Evolutionary conservation across 345 rosid genomes (phyloP).

Genomic region (Toxicodendron radicans): DNA sequence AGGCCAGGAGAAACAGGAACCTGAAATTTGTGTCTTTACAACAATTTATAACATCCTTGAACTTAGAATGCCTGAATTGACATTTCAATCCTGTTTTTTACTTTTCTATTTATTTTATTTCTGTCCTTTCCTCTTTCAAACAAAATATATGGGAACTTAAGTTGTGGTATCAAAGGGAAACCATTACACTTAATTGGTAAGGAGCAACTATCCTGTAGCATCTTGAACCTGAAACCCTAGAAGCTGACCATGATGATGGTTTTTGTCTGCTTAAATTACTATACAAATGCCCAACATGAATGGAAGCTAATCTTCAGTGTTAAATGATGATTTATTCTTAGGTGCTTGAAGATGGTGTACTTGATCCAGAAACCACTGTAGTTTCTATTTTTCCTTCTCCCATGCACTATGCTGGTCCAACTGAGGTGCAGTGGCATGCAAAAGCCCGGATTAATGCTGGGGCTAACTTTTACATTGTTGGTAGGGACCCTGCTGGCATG

Average conservation of each 20-base stretch:
- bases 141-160: neutral
- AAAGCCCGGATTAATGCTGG: conserved; percentile 98
- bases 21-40: neutral
- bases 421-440: conserved; percentile 99
- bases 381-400: conserved; percentile 99
- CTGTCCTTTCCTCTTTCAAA: too few relatives aligned
- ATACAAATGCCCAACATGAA: neutral
- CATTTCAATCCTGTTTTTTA: too few relatives aligned
- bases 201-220: neutral
- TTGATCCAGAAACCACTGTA: conserved; percentile 97
- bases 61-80: too few relatives aligned
- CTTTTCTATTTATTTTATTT: neutral
- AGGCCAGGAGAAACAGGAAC: neutral
- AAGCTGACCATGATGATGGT: neutral
- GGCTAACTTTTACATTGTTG: conserved; percentile 98
- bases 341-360: conserved; percentile 98
- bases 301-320: neutral
- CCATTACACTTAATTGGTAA: neutral
- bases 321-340: conserved; percentile 29
- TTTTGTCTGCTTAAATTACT: neutral
- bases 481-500: conserved; percentile 99
- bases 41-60: neutral
- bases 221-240: neutral
- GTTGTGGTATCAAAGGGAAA: neutral
- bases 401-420: conserved; percentile 99